Evolutionary conservation across 2,329 filamentous ascomycete species (phyloP), one percentile per base, ranked within the genome.

Genomic region (Geosmithia putterillii): DNA sequence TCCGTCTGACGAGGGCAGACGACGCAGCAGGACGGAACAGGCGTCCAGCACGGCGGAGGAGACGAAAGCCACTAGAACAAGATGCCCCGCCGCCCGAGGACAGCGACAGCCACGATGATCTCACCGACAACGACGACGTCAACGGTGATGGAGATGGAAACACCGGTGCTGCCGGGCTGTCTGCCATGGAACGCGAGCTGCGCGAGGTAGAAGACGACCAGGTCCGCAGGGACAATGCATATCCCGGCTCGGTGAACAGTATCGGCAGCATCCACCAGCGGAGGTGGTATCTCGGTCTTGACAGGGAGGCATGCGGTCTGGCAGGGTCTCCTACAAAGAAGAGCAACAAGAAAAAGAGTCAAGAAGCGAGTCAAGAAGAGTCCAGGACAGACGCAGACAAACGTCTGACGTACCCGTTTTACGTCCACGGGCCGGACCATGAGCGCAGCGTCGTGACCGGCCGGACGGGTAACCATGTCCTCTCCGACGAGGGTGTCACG

Each of bases 381-480:
- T 12, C 14, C 42, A 7, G 15, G 12, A 14, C 22, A 32, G 19
- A 25, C 12, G 28, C 47, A 6, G 41, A 14, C 7, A 19, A 6
- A 28, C 58, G 61, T 7, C 46, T 67, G 4, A 63, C 61, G 0
- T 81, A 75, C 51, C 65, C 76, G 0, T 85, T 86, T 48, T 69
- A 74, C 46, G 76, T 85, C 2, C 61, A 64, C 7, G 81, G 80
- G 0, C 66, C 70, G 5, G 75, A 80, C 2, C 51, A 65, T 34
- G 81, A 86, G 59, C 65, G 70, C n/a, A 86, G 81, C 53, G 63
- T 84, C 2, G 66, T 86, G 3, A 86, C 81, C 2, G 79, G 78
- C 1, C 64, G 80, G 42, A 61, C 65, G 9, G 77, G 73, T 2
- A 58, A 54, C 4, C 77, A 85, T 20, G 69, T 84, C 3, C 62